Base-by-base conservation (phyloP, 2,329 filamentous ascomycete genomes). In the Epichloe uncinata region DNA sequence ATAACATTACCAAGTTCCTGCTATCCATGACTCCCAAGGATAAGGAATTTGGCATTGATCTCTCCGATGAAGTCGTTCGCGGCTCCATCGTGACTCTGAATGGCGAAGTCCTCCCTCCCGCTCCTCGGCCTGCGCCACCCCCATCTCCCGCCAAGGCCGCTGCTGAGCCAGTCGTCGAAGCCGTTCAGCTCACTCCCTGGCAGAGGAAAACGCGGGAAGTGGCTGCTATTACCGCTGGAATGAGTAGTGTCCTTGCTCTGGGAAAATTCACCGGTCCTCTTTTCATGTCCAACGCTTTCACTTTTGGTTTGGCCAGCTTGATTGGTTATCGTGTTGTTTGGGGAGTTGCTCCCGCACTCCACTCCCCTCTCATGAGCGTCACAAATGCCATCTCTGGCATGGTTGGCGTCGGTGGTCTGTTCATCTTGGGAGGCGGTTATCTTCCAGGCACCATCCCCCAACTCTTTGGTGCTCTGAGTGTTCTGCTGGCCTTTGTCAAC, bases 321-420 rank as follows among this genome's bases (percentile, higher is more conserved):
- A 88, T 95, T 55, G 89, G 88, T 7, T 95, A 95, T 61, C 79
- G 88, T 45, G 87, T 87, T 5, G 86, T 95, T 22, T 95, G 88
- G 88, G 87, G 87, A 48, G 88, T 95, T 12, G 71, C 74, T 0
- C 88, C 88, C 7, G 87, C 88, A 36, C 73, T 95, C 4, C 89
- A 95, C 64, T 91, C 86, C 2, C 89, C 88, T 1, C 70, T 95
- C 5, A 95, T 95, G 89, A 90, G 85, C 57, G 88, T 94, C 36
- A 95, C 89, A 7, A 95, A 95, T 63, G 89, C 89, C 30, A 95
- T 95, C 58, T 93, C 87, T 34, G 87, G 84, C 66, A 87, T 95
- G 84, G 89, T 95, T 33, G 89, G 88, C 51, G 76, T 95, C 53
- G 89, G 88, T 50, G 88, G 89, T 12, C 75, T 95, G 55, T 95